Base-by-base conservation (phyloP, 2,329 filamentous ascomycete species). In the Geosmithia morbida region DNA sequence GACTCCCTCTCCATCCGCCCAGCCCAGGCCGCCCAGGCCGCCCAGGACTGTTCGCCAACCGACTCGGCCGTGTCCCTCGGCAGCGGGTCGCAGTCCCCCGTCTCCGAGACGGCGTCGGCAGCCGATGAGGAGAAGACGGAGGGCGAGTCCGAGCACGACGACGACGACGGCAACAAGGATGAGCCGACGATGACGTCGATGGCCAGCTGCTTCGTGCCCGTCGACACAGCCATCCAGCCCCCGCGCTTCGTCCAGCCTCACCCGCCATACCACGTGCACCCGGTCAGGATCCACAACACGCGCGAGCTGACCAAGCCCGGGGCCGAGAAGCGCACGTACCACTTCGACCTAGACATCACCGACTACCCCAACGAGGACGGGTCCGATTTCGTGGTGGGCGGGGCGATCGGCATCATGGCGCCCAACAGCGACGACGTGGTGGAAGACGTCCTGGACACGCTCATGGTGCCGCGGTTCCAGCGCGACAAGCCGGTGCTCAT, bases 271-370 rank as follows among this genome's bases (percentile, higher is more conserved):
- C 75, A 90, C 54, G 88, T 97, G 51, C 94, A 85, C 65, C 84
- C 88, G 1, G 89, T 90, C n/a, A 87, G 81, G 52, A 77, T 98
- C 44, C 83, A 87, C 64, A 81, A 81, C 56, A 79, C 87, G 2
- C 83, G 92, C 48, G 88, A 95, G 65, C 69, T 98, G 60, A 98
- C 92, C 13, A 84, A 79, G 60, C 72, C 78, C 20, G 90, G 90
- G 19, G 92, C 92, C 5, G 87, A 95, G 71, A 98, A 98, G 77
- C 78, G 90, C 51, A 98, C 92, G 0, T 95, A 90, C 63, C 92
- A 98, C 65, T 97, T 97, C 57, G 92, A 97, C 57, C 79, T 98
- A 43, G 92, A 98, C 57, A 84, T 98, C 45, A 96, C 90, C 45
- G 84, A 95, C 61, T 98, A 98, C 57, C 88, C 92, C 0, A 76